Conservation (phyloP, 2,329 filamentous ascomycete genomes). For the Microcera coccophila region DNA sequence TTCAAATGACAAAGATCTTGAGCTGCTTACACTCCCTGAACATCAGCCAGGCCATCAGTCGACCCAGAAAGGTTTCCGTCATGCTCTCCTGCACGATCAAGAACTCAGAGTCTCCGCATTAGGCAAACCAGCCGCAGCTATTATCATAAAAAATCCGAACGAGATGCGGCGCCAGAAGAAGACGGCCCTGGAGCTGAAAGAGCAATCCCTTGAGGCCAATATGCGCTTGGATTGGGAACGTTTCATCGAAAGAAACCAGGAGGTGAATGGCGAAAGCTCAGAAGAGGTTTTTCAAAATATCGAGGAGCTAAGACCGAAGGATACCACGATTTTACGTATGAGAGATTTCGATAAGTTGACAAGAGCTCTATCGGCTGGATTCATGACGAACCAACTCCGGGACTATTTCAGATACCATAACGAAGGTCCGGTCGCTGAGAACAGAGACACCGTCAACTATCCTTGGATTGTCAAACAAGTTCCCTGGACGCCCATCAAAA, state of each 20-base stretch:
- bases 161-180: slow-evolving; percentile 21
- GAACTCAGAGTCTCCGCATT: slow-evolving; percentile 32
- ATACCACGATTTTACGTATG: slow-evolving; percentile 35
- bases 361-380: slow-evolving; percentile 39
- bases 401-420: slow-evolving; percentile 36
- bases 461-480: slow-evolving; percentile 40
- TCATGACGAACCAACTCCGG: slow-evolving; percentile 44
- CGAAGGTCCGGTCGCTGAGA: background rate
- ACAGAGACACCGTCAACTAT: slow-evolving; percentile 19
- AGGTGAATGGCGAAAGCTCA: slow-evolving; percentile 18
- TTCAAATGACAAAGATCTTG: no score
- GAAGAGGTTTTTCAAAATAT: slow-evolving; percentile 45
- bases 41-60: no score
- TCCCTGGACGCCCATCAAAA: slow-evolving; percentile 41
- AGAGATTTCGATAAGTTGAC: slow-evolving; percentile 42
- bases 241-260: slow-evolving; percentile 27
- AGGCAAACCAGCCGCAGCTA: slow-evolving; percentile 39
- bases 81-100: slow-evolving; percentile 29
- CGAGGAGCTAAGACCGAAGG: slow-evolving; percentile 44
- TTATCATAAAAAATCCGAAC: slow-evolving; percentile 44
- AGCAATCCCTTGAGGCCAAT: slow-evolving; percentile 8
- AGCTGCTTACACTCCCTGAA: no score
- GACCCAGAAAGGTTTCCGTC: slow-evolving; percentile 11
- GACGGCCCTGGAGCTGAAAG: slow-evolving; percentile 14
- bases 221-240: slow-evolving; percentile 30